Percentiles rank a stretch among this genome's conserved stretches.
Evolutionary conservation across 345 rosid genomes (phyloP).

Genomic region (Erucastrum elatum): DNA sequence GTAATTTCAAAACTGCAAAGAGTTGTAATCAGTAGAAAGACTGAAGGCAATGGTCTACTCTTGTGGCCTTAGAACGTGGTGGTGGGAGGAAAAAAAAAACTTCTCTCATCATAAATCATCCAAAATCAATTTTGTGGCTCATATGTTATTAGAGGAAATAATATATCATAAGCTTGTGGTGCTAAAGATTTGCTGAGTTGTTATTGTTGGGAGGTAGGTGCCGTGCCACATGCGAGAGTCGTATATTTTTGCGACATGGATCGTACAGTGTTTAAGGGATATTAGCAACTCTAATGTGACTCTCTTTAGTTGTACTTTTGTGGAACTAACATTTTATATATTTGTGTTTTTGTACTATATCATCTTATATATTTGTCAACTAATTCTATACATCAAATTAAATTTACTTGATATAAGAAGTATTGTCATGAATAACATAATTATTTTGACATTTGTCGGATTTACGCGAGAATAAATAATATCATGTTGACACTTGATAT

Average conservation of each 20-base stretch:
- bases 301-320: slow-evolving; percentile 8
- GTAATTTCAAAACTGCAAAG: slow-evolving; percentile 18
- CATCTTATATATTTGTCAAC: neutral
- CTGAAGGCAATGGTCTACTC: slow-evolving; percentile 6
- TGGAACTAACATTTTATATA: slow-evolving; percentile 1
- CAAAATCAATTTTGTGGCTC: slow-evolving; percentile 33
- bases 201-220: slow-evolving; percentile 8
- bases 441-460: neutral
- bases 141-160: slow-evolving; percentile 17
- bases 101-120: slow-evolving; percentile 18
- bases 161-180: slow-evolving; percentile 9
- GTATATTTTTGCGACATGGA: slow-evolving; percentile 30
- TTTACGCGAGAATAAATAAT: neutral
- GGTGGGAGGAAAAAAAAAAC: neutral
- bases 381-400: neutral
- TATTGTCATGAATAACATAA: neutral
- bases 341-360: neutral
- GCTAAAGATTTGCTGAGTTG: slow-evolving; percentile 37
- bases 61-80: slow-evolving; percentile 40
- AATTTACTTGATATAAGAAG: neutral
- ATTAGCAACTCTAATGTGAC: slow-evolving; percentile 26
- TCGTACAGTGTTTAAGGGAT: slow-evolving; percentile 30
- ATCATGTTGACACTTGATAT: neutral
- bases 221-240: slow-evolving; percentile 34
- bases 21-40: slow-evolving; percentile 15